A percentile compares a stretch with the other conserved stretches of the same genome.
These are phyloP conservation scores for Suaeda aralocaspica DNA, from an alignment of 148 eudicot species.

Conservation along the genomic window DNA sequence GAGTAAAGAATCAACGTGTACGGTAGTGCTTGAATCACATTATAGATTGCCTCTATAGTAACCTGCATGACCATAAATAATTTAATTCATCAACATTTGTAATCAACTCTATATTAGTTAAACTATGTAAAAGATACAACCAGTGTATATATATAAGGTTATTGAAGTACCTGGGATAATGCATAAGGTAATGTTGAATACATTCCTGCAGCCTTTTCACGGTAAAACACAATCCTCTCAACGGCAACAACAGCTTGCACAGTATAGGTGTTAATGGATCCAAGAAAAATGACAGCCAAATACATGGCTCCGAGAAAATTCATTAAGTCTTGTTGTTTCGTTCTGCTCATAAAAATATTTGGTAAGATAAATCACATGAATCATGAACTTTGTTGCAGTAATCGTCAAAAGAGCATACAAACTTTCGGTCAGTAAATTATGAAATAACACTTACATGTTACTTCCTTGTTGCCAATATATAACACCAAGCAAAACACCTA, in stretches of 20 bases:
- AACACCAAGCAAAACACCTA: constrained; percentile 35
- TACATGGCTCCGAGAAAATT: constrained; percentile 38
- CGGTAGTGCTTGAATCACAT: constrained; percentile 5
- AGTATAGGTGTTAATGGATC: constrained; percentile 33
- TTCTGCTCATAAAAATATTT: constrained; percentile 14
- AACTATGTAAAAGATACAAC: too few species aligned
- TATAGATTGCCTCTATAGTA: constrained; percentile 7
- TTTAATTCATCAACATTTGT: too few species aligned
- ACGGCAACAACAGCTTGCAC: constrained; percentile 33
- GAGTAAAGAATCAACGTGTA: constrained; percentile 4
- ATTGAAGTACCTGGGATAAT: constrained; percentile 43
- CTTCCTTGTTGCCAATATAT: constrained; percentile 45
- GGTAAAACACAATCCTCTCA: constrained; percentile 39
- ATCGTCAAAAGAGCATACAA: neutral
- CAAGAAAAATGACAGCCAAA: constrained; percentile 31
- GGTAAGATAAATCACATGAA: too few species aligned
- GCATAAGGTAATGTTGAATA: constrained; percentile 42
- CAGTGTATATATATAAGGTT: too few species aligned
- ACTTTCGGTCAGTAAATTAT: neutral
- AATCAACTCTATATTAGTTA: too few species aligned
- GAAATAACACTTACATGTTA: constrained; percentile 28
- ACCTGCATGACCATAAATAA: constrained; percentile 7
- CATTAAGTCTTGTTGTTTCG: constrained; percentile 30
- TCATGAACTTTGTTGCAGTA: too few species aligned
- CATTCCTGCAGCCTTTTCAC: constrained; percentile 38